These are phyloP conservation scores for Aphanomyces invadans DNA, from an alignment of 352 stramenopile genomes.

Conservation along the genomic window DNA sequence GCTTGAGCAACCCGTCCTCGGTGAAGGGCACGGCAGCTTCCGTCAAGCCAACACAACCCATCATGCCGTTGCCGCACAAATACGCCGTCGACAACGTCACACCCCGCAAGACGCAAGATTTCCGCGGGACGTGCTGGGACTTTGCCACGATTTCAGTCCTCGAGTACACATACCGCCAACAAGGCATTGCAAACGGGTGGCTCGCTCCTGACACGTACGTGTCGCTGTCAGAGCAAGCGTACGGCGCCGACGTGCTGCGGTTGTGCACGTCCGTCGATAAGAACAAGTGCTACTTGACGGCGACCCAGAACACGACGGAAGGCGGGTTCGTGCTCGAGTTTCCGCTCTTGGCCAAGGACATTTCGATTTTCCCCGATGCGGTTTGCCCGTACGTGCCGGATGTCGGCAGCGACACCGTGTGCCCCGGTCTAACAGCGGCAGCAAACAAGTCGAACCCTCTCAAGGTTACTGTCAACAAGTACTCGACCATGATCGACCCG, in stretches of 20 bases:
- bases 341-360: constrained; percentile 43
- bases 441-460: constrained; percentile 42
- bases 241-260: constrained; percentile 49
- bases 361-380: constrained; percentile 45
- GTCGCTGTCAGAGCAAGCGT: constrained; percentile 54
- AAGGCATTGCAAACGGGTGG: constrained; percentile 48
- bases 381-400: constrained; percentile 42
- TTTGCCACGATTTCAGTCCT: constrained; percentile 53
- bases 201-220: constrained; percentile 46
- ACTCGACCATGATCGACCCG: constrained; percentile 41
- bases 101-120: constrained; percentile 60
- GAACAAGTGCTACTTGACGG: constrained; percentile 21
- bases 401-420: constrained; percentile 42
- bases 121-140: constrained; percentile 62
- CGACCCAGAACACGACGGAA: constrained; percentile 44
- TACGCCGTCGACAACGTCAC: constrained; percentile 47
- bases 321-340: constrained; percentile 42
- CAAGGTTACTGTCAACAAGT: constrained; percentile 37
- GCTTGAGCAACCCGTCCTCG: too few species aligned
- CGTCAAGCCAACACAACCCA: too few species aligned
- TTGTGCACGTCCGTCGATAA: constrained; percentile 42
- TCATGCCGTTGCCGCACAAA: constrained; percentile 36
- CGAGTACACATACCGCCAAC: constrained; percentile 58
- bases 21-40: too few species aligned
- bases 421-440: constrained; percentile 32